Evolutionary conservation across 106 monocot species (phyloP).

Genomic region (Apostasia ramifera): DNA sequence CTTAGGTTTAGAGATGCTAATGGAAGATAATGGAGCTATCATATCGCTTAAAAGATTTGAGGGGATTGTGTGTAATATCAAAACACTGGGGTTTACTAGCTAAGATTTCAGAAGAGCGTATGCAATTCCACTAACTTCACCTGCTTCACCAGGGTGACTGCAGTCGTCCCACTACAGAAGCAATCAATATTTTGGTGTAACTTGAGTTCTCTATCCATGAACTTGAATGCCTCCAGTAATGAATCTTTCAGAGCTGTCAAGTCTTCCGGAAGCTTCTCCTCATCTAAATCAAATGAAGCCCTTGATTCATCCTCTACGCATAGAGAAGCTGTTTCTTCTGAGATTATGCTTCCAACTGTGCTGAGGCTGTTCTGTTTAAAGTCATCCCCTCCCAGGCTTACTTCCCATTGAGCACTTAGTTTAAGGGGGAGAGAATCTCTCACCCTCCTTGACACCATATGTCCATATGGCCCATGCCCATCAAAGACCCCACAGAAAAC

Average conservation of each 20-base stretch:
- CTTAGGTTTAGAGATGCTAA: too few relatives aligned
- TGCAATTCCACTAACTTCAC: constrained; percentile 12
- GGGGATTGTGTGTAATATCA: too few relatives aligned
- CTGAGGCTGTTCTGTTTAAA: constrained; percentile 10
- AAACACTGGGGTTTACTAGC: too few relatives aligned
- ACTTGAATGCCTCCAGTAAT: constrained; percentile 50
- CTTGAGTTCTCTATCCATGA: constrained; percentile 62
- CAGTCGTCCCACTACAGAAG: constrained; percentile 74
- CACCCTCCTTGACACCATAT: constrained; percentile 78
- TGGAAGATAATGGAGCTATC: too few relatives aligned
- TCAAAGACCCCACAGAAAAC: constrained; percentile 93
- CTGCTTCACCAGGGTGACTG: constrained; percentile 70
- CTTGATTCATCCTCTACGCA: constrained; percentile 10
- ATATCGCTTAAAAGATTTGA: too few relatives aligned
- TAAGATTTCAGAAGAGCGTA: too few relatives aligned
- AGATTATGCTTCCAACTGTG: constrained; percentile 9
- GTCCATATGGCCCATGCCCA: constrained; percentile 88
- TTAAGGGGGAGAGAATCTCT: constrained; percentile 61
- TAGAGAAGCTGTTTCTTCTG: constrained; percentile 17
- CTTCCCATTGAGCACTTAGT: constrained; percentile 32
- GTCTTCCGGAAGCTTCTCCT: constrained; percentile 18
- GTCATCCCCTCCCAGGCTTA: constrained; percentile 3
- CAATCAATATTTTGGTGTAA: constrained; percentile 46
- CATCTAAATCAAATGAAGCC: constrained; percentile 13
- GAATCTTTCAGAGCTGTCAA: constrained; percentile 28